These are phyloP conservation scores for Rhizophlyctis rosea DNA, from an alignment of 192 early-diverging fungal species.

Conservation along the genomic window DNA sequence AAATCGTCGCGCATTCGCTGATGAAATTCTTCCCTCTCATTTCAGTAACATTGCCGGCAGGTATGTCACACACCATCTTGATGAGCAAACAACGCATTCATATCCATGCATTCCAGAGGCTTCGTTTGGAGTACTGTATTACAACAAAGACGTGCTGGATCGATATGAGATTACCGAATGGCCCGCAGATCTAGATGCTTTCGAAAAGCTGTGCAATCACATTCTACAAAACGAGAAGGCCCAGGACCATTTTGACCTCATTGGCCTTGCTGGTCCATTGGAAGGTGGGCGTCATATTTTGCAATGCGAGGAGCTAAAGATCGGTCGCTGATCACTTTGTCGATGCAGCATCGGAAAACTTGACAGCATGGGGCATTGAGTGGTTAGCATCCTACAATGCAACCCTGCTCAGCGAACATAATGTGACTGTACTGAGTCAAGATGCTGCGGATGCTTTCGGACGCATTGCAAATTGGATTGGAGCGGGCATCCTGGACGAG, in stretches of 20 bases:
- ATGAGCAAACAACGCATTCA: too few species aligned
- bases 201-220: conserved; percentile 28
- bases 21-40: background rate
- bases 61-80: conserved; percentile 4
- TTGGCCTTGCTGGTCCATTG: conserved; percentile 30
- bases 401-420: conserved; percentile 16
- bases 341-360: conserved; percentile 17
- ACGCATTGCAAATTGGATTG: conserved; percentile 27
- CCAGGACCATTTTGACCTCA: conserved; percentile 28
- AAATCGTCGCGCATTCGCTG: too few species aligned
- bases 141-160: conserved; percentile 36
- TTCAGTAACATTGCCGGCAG: background rate
- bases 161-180: conserved; percentile 13
- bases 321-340: background rate
- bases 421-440: conserved; percentile 31
- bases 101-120: conserved; percentile 13
- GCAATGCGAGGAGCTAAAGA: background rate
- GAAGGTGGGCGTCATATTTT: conserved; percentile 9
- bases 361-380: conserved; percentile 27
- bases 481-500: conserved; percentile 19
- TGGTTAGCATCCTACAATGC: conserved; percentile 24
- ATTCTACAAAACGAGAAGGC: conserved; percentile 20
- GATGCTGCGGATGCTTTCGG: conserved; percentile 25
- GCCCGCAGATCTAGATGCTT: conserved; percentile 30
- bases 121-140: conserved; percentile 37